Percentiles rank a stretch among this genome's conserved stretches.
These are phyloP conservation scores for Suhomyces choctaworum DNA, from an alignment of 1,139 yeast species.

Conservation along the genomic window DNA sequence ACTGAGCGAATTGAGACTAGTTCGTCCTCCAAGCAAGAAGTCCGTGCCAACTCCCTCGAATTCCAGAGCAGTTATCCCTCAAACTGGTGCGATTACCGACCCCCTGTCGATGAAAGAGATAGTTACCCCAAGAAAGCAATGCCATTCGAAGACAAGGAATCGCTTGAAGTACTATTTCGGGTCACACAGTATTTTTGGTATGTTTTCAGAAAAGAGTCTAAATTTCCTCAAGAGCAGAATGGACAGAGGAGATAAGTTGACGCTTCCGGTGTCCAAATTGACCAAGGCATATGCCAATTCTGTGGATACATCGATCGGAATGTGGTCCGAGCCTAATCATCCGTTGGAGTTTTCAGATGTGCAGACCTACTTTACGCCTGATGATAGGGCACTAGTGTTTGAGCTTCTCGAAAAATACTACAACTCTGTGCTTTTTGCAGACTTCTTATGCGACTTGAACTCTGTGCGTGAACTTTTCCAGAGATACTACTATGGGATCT, in stretches of 20 bases:
- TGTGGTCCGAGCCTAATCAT: constrained; percentile 8
- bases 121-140: constrained; percentile 3
- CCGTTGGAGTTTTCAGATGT: not conserved
- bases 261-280: constrained; percentile 13
- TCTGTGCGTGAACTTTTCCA: constrained; percentile 12
- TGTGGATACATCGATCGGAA: constrained; percentile 7
- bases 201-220: constrained; percentile 13
- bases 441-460: constrained; percentile 10
- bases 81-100: constrained; percentile 2
- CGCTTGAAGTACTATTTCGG: constrained; percentile 11
- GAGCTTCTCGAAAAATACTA: constrained; percentile 13
- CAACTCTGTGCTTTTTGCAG: constrained; percentile 7
- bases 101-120: constrained; percentile 4
- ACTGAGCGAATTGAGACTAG: no score
- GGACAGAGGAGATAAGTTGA: constrained; percentile 2
- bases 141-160: constrained; percentile 1
- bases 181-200: constrained; percentile 12
- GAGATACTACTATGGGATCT: constrained; percentile 12
- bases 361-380: constrained; percentile 4
- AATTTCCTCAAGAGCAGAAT: constrained; percentile 10
- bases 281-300: constrained; percentile 10
- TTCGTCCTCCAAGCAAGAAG: not conserved
- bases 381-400: constrained; percentile 10
- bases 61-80: constrained; percentile 1
- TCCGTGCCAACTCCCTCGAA: not conserved